A percentile compares a stretch with the other conserved stretches of the same genome.
Evolutionary conservation across 148 eudicot genomes (phyloP).

Genomic region (Chenopodium quinoa): DNA sequence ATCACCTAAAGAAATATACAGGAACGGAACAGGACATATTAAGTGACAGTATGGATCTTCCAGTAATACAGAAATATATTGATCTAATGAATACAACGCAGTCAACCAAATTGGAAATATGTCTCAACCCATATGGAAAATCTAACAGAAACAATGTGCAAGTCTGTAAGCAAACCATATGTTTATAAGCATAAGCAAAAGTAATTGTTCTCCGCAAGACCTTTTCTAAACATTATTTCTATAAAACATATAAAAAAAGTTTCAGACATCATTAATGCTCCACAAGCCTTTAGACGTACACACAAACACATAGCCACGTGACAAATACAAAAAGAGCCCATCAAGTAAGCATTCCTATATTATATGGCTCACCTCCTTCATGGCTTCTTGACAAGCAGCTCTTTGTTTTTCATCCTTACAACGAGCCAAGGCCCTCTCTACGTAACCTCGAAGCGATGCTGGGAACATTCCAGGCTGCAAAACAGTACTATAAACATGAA

Average conservation of each 20-base stretch:
- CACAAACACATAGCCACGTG: background rate
- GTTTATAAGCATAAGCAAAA: background rate
- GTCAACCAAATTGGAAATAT: background rate
- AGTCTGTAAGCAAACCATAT: background rate
- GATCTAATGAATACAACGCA: background rate
- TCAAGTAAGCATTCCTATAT: background rate
- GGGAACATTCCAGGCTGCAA: constrained; percentile 82
- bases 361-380: constrained; percentile 71
- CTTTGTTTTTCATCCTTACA: constrained; percentile 86
- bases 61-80: background rate
- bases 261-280: background rate
- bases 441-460: constrained; percentile 87
- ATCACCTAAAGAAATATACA: background rate
- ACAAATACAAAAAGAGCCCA: background rate
- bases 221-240: background rate
- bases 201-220: background rate
- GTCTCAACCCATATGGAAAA: background rate
- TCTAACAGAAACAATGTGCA: background rate
- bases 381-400: constrained; percentile 65
- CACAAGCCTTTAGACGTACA: background rate
- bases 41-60: background rate
- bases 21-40: background rate
- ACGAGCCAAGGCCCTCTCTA: constrained; percentile 97
- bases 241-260: background rate
- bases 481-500: constrained; percentile 19